A percentile compares a stretch with the other conserved stretches of the same genome.
phyloP scores from a whole-genome alignment of 2,329 filamentous ascomycete species.

The Microthyrium microscopicum region DNA sequence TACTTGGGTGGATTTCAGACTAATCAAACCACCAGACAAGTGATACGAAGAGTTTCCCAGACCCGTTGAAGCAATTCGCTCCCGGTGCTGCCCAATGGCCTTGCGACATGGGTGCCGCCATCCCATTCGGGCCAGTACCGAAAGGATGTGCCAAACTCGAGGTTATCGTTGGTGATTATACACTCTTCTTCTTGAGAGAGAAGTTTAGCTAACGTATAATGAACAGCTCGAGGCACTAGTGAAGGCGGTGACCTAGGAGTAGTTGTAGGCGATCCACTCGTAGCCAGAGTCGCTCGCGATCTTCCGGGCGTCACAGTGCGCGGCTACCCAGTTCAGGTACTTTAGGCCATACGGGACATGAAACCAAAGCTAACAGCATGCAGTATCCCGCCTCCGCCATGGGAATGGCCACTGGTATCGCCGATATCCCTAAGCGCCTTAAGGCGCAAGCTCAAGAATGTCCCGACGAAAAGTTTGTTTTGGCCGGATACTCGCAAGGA shows the following conservation, averaged over 20 bases:
- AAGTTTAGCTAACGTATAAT: neutral
- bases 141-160: neutral
- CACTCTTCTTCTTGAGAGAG: neutral
- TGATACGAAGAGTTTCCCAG: neutral
- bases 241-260: constrained; percentile 3
- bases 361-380: neutral
- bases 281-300: neutral
- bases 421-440: neutral
- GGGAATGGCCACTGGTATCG: neutral
- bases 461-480: constrained; percentile 2
- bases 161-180: constrained; percentile 1
- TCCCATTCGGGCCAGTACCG: neutral
- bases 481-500: constrained; percentile 3
- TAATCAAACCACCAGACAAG: too few relatives aligned
- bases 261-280: constrained; percentile 1
- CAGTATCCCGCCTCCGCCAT: neutral
- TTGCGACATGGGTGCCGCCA: neutral
- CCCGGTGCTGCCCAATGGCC: neutral
- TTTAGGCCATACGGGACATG: neutral
- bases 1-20: too few relatives aligned
- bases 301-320: neutral
- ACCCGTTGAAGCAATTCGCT: neutral
- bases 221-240: constrained; percentile 1
- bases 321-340: constrained; percentile 2
- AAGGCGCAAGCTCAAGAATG: constrained; percentile 1